Percentiles rank a stretch among this genome's conserved stretches.
phyloP scores from a whole-genome alignment of 768 basidiomycete genomes.

The Inosperma sp. region DNA sequence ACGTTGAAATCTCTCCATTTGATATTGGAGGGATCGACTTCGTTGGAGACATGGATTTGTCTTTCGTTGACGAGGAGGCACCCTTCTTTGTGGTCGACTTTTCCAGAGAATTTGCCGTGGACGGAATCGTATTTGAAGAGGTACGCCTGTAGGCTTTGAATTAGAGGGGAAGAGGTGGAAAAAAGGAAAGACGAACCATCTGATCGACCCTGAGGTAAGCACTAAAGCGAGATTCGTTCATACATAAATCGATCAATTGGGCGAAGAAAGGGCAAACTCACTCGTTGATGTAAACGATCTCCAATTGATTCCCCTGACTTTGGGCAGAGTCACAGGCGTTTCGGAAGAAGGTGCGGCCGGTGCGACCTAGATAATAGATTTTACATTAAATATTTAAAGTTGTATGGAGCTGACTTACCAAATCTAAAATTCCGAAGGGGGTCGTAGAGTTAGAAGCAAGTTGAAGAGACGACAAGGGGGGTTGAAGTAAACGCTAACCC shows the following conservation, averaged over 20 bases:
- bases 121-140: conserved; percentile 94
- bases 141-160: conserved; percentile 55
- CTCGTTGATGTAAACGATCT: conserved; percentile 90
- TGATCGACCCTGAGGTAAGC: conserved; percentile 92
- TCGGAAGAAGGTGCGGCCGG: conserved; percentile 92
- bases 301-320: conserved; percentile 41
- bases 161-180: background rate
- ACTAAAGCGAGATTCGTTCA: conserved; percentile 34
- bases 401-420: conserved; percentile 42
- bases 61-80: conserved; percentile 79
- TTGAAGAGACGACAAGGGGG: conserved; percentile 2
- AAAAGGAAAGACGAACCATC: conserved; percentile 55
- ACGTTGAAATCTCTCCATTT: conserved; percentile 74
- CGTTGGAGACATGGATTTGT: conserved; percentile 65
- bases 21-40: conserved; percentile 82
- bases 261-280: conserved; percentile 44
- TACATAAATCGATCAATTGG: background rate
- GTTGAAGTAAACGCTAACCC: conserved; percentile 48
- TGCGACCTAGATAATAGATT: conserved; percentile 62
- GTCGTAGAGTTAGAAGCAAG: conserved; percentile 4
- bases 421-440: conserved; percentile 50
- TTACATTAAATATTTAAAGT: background rate
- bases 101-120: conserved; percentile 79
- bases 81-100: conserved; percentile 68
- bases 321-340: conserved; percentile 65